A percentile compares a stretch with the other conserved stretches of the same genome.
Conservation (phyloP, 768 basidiomycete species). For the Leccinum sublutescens region DNA sequence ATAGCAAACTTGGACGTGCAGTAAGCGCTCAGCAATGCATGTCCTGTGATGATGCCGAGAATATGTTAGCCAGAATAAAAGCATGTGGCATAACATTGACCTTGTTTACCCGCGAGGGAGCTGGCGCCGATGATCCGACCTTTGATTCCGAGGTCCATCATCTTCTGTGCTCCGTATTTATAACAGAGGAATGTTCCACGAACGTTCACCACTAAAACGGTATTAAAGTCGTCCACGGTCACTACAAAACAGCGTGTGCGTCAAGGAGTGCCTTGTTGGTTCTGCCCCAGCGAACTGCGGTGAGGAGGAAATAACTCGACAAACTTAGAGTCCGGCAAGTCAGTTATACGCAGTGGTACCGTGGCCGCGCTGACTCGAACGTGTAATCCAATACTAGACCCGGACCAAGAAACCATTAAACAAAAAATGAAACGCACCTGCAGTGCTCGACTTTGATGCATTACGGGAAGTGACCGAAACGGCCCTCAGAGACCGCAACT, state of each 20-base stretch:
- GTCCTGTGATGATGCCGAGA: conserved; percentile 25
- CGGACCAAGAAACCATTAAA: no score
- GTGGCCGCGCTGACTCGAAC: no score
- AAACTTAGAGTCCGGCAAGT: background rate
- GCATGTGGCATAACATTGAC: conserved; percentile 1
- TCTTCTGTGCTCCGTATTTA: conserved; percentile 42
- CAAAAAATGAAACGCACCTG: no score
- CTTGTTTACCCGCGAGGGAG: conserved; percentile 38
- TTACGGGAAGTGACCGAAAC: no score
- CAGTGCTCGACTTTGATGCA: no score
- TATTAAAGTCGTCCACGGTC: conserved; percentile 33
- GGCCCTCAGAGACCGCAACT: no score
- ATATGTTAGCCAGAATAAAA: background rate
- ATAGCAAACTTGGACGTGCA: conserved; percentile 42
- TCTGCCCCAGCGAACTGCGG: background rate
- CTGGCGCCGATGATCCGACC: conserved; percentile 42
- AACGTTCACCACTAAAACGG: conserved; percentile 37
- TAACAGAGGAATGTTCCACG: conserved; percentile 41
- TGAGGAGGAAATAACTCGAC: background rate
- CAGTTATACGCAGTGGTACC: no score
- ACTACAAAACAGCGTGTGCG: conserved; percentile 19
- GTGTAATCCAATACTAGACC: no score
- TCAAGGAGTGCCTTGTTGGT: background rate
- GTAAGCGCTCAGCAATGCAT: conserved; percentile 30
- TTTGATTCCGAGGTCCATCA: conserved; percentile 43